Percentiles rank a stretch among this genome's conserved stretches.
Evolutionary conservation across 2,329 filamentous ascomycete genomes (phyloP).

Genomic region (Pseudonectria foliicola): DNA sequence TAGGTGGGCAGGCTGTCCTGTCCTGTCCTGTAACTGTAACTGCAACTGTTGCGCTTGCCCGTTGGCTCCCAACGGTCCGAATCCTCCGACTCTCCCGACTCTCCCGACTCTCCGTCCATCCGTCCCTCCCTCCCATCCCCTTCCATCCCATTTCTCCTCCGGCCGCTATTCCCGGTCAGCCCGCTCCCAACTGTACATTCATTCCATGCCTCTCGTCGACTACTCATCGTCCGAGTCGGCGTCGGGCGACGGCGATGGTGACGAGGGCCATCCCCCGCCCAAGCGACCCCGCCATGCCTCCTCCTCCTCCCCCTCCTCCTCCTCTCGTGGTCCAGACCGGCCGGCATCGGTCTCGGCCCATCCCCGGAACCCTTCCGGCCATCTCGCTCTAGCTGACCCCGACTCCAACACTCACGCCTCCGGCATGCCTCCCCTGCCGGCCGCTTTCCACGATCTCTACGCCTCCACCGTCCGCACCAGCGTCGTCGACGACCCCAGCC

Average conservation of each 20-base stretch:
- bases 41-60: too few species aligned
- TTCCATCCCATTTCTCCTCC: too few species aligned
- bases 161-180: too few species aligned
- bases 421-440: constrained; percentile 65
- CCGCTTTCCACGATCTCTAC: constrained; percentile 83
- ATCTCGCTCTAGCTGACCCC: constrained; percentile 2
- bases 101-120: too few species aligned
- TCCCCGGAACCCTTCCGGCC: not conserved
- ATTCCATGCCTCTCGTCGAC: constrained; percentile 54
- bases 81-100: too few species aligned
- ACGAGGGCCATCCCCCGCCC: constrained; percentile 25
- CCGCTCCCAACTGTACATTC: too few species aligned
- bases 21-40: too few species aligned
- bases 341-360: too few species aligned
- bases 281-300: constrained; percentile 28
- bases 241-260: constrained; percentile 16
- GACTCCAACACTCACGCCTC: constrained; percentile 9
- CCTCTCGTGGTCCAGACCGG: constrained; percentile 1
- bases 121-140: too few species aligned
- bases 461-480: constrained; percentile 72
- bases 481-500: constrained; percentile 69
- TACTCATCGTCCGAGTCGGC: constrained; percentile 36
- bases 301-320: constrained; percentile 13
- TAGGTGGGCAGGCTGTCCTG: too few species aligned
- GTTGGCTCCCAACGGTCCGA: too few species aligned